Base-by-base conservation (phyloP, 2,329 filamentous ascomycete genomes). In the Hymenoscyphus fraxineus region DNA sequence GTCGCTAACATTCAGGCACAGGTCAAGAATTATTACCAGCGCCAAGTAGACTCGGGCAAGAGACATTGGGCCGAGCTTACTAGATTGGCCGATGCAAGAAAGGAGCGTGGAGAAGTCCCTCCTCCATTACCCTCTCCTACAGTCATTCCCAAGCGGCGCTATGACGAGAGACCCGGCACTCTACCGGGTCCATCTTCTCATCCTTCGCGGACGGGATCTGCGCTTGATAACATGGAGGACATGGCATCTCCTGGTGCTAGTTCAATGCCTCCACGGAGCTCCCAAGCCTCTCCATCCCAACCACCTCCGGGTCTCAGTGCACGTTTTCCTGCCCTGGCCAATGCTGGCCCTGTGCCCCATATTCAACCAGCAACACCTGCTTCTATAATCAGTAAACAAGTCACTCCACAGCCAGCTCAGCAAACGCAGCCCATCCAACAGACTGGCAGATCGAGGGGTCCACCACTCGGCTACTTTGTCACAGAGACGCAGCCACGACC, bases 11-110 rank as follows among this genome's bases (percentile, higher is more conserved):
- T 73, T 63, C 61, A 67, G 66, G 59, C 64, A 69, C 72, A 88
- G 86, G 86, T 89, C 31, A 88, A 89, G 71, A 90, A 90, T 71
- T 89, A 88, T 71, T 90, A 85, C 69, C 80, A 83, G 31, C 82
- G 87, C 4, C 84, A 88, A 70, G 85, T 86, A 72, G 86, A 88
- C 68, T 80, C 82, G 66, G 78, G 79, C 19, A 76, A 74, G 47
- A 76, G 78, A 2, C 85, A 88, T 60, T 89, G 85, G 82, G 85
- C 86, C 65, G 76, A 76, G 6, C 81, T 89, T 64, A 85, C 86
- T 1, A 78, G 78, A 60, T 85, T 88, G 57, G 86, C 88, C 16
- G 85, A 90, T 67, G 78, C 76, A 32, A 86, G 85, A 75, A 80
- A 79, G 61, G 68, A 73, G 9, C 77, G 83, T 61, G 85, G 85